Evolutionary conservation across 2,329 filamentous ascomycete genomes (phyloP).

Genomic region (Colletotrichum aenigma): DNA sequence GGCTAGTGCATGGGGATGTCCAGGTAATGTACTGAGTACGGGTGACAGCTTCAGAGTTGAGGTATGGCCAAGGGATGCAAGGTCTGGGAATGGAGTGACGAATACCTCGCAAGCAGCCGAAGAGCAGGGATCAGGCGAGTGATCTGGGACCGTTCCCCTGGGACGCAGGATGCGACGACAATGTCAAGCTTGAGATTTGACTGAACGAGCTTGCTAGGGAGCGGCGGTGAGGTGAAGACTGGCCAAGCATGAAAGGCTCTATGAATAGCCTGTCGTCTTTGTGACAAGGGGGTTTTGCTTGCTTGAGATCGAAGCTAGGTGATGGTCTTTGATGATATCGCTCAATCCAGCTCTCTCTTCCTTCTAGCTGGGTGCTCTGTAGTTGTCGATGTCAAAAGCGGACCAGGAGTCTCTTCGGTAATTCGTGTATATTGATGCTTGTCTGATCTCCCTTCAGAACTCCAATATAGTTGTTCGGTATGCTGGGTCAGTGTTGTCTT

Average conservation of each 20-base stretch:
- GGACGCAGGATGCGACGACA: conserved; percentile 2
- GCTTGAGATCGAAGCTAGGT: not conserved
- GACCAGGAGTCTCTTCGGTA: not conserved
- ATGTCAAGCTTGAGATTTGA: not conserved
- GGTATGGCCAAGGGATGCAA: not conserved
- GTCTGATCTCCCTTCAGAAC: not conserved
- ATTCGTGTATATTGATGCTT: not conserved
- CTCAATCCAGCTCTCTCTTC: not conserved
- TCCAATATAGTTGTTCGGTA: not conserved
- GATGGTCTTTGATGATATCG: not conserved
- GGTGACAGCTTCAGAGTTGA: not conserved
- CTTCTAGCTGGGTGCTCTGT: not conserved
- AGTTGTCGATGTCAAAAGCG: not conserved
- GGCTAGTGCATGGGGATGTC: not conserved
- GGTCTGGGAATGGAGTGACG: not conserved
- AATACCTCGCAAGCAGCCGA: conserved; percentile 18
- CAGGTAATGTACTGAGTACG: not conserved
- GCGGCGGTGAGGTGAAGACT: not conserved
- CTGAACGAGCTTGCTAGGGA: not conserved
- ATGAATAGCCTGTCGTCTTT: conserved; percentile 11
- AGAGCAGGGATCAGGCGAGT: conserved; percentile 8
- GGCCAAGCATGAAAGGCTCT: not conserved
- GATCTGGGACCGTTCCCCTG: conserved; percentile 4
- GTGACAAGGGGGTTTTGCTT: not conserved
- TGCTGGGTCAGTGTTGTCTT: not conserved